Percentiles rank a stretch among this genome's conserved stretches.
phyloP scores from a whole-genome alignment of 2,329 filamentous ascomycete species.

The Orbilia brochopaga region DNA sequence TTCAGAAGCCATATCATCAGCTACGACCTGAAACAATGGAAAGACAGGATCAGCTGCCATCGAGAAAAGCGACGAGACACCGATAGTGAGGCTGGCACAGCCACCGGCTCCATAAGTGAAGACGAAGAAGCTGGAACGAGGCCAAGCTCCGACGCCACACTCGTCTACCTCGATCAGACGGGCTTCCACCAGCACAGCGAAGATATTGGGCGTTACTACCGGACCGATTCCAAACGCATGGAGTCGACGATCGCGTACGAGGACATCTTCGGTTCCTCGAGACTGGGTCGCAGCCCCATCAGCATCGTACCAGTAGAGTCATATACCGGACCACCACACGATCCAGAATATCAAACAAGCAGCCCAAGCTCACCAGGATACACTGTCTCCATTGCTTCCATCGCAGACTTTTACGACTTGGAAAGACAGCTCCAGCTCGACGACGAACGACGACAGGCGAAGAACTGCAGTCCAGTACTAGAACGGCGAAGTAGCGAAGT shows the following conservation, averaged over 20 bases:
- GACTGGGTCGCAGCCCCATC: slow-evolving; percentile 2
- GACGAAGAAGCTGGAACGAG: slow-evolving; percentile 12
- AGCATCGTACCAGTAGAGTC: slow-evolving; percentile 20
- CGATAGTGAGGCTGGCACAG: slow-evolving; percentile 32
- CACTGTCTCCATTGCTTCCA: slow-evolving; percentile 45
- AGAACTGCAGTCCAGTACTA: slow-evolving; percentile 41
- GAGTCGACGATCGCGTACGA: slow-evolving; percentile 28
- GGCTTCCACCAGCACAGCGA: neutral
- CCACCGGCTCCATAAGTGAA: slow-evolving; percentile 14
- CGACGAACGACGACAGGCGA: slow-evolving; percentile 40
- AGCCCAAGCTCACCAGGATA: slow-evolving; percentile 41
- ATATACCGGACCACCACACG: slow-evolving; percentile 25
- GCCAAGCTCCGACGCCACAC: slow-evolving; percentile 32
- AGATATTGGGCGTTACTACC: neutral
- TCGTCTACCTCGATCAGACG: slow-evolving; percentile 3
- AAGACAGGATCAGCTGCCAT: slow-evolving; percentile 6
- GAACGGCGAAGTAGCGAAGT: slow-evolving; percentile 40
- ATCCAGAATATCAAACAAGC: slow-evolving; percentile 32
- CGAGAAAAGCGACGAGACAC: slow-evolving; percentile 9
- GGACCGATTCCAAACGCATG: slow-evolving; percentile 9
- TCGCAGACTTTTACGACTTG: slow-evolving; percentile 44
- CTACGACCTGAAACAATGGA: slow-evolving; percentile 7
- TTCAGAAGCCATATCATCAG: slow-evolving; percentile 12
- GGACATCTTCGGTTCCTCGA: slow-evolving; percentile 11
- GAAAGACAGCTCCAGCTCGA: slow-evolving; percentile 48